Evolutionary conservation across 495 filamentous ascomycete genomes (phyloP), one percentile per base, ranked within the genome.

Genomic region (Geoglossum glabrum): DNA sequence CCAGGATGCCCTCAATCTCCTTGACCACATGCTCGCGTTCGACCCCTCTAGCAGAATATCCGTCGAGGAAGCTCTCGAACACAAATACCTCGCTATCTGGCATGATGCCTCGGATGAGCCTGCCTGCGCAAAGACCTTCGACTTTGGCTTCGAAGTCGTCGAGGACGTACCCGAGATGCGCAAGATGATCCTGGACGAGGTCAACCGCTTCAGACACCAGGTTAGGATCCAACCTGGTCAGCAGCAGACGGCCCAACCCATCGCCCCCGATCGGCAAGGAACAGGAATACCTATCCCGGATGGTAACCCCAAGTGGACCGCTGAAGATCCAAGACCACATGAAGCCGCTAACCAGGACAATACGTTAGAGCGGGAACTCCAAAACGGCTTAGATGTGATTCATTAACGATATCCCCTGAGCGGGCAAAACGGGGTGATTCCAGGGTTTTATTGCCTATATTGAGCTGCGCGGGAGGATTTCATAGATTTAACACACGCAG

Each of bases 101-200:
- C 92, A 98, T 71, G 92, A 98, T 63, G 88, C 89, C 23, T 86
- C 83, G 13, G 93, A 97, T 70, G 92, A 98, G 76, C 92, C 93
- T 1, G 77, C 80, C 59, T 96, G 90, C 72, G 89, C 89, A 0
- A 83, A 81, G 7, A 87, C 90, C 34, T 98, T 98, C 72, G 89
- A 97, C 75, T 98, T 98, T 75, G 85, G 87, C 70, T 98, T 98
- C 64, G 92, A 98, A 67, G 82, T 94, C 34, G 81, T 95, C 21
- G 90, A 98, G 25, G 90, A 95, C 45, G 86, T 97, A 38, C 72
- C 67, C 36, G 85, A 95, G 64, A 97, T 98, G 92, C 83, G 89
- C 63, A 81, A 84, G 72, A 95, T 97, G 92, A 98, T 98, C 63
- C 76, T 95, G 60, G 84, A 89, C 25, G 92, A 98, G 67, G 93